These are phyloP conservation scores for Hymenoscyphus scutula DNA, from an alignment of 2,329 filamentous ascomycete genomes.

Conservation along the genomic window DNA sequence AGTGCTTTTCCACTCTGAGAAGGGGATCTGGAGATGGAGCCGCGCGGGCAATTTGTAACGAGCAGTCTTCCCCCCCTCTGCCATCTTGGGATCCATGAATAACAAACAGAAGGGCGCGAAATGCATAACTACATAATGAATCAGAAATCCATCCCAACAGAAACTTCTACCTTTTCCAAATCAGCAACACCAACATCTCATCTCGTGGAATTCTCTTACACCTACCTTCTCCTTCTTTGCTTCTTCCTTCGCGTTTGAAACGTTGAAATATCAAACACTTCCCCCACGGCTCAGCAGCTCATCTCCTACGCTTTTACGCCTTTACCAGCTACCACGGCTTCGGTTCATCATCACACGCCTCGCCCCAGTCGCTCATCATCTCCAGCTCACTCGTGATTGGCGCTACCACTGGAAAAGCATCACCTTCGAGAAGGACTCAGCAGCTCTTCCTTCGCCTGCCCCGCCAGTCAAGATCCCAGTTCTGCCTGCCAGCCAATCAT, in stretches of 20 bases:
- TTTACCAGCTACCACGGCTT: slow-evolving; percentile 5
- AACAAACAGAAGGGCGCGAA: slow-evolving; percentile 12
- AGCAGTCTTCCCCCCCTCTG: slow-evolving; percentile 15
- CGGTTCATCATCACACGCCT: slow-evolving; percentile 1
- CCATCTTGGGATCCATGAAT: background rate
- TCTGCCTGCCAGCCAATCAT: background rate
- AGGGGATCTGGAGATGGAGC: slow-evolving; percentile 14
- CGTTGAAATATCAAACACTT: background rate
- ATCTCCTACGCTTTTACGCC: background rate
- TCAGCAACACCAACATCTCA: background rate
- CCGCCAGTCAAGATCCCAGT: slow-evolving; percentile 5
- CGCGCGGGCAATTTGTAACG: slow-evolving; percentile 29
- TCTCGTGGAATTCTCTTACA: too few species aligned
- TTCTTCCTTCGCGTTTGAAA: background rate
- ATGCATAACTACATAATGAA: slow-evolving; percentile 25
- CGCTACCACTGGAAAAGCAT: background rate
- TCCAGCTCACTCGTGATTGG: background rate
- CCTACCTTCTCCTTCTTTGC: background rate
- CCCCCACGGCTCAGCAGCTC: background rate
- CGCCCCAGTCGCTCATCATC: slow-evolving; percentile 5
- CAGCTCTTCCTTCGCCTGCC: background rate
- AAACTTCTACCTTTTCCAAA: background rate
- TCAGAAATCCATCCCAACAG: background rate
- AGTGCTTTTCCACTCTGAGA: slow-evolving; percentile 6
- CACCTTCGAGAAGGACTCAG: slow-evolving; percentile 12